A percentile compares a stretch with the other conserved stretches of the same genome.
Evolutionary conservation across 192 early-diverging fungal genomes (phyloP).

Genomic region (Entrophospora sp.): DNA sequence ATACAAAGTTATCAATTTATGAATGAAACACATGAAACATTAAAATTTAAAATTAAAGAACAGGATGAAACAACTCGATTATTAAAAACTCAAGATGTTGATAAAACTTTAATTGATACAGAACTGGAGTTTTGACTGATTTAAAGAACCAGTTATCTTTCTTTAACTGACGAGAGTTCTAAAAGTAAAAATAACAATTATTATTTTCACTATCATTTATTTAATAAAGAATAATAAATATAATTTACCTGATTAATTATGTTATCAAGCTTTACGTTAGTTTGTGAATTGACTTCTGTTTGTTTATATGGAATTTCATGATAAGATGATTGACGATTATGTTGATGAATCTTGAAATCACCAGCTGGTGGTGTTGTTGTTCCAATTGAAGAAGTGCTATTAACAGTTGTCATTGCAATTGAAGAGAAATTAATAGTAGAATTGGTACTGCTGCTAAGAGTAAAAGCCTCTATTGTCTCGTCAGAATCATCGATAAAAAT

Average conservation of each 20-base stretch:
- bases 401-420: neutral
- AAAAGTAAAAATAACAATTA: slow-evolving; percentile 40
- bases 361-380: too few species aligned
- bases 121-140: slow-evolving; percentile 43
- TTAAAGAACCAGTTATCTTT: slow-evolving; percentile 57
- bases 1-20: too few species aligned
- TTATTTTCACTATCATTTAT: neutral
- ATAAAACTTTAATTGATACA: slow-evolving; percentile 43
- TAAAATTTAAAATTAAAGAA: slow-evolving; percentile 36
- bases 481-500: neutral
- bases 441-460: too few species aligned
- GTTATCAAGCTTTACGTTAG: neutral
- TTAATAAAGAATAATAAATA: neutral
- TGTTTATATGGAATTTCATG: neutral
- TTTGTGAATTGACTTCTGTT: neutral
- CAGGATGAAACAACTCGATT: slow-evolving; percentile 52
- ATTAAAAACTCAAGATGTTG: slow-evolving; percentile 54
- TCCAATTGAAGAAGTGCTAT: too few species aligned
- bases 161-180: slow-evolving; percentile 23
- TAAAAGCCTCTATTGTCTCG: too few species aligned
- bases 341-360: neutral
- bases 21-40: neutral
- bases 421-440: neutral
- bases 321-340: neutral
- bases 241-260: neutral